Conservation (phyloP, 345 rosid genomes). For the Citrus sp. region DNA sequence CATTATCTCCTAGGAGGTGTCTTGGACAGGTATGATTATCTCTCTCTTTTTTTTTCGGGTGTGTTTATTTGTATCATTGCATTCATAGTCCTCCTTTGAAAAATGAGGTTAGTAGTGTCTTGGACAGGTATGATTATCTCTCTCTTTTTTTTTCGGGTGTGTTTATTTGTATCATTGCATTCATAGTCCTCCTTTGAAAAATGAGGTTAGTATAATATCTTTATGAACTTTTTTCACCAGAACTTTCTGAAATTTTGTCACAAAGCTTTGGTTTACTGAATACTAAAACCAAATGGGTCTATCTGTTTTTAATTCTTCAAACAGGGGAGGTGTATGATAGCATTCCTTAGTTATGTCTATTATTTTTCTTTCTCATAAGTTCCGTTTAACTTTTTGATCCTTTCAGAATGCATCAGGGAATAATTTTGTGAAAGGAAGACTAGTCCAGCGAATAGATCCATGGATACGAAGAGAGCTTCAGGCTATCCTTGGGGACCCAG, state of each 20-base stretch:
- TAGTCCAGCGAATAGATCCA: constrained; percentile 49
- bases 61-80: neutral
- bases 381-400: neutral
- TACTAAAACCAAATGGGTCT: neutral
- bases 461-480: constrained; percentile 76
- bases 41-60: no score
- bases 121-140: constrained; percentile 30
- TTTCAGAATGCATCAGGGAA: constrained; percentile 28
- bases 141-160: no score
- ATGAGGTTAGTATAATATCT: neutral
- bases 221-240: neutral
- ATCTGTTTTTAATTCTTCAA: neutral
- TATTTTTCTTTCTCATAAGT: neutral
- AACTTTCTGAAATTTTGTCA: no score
- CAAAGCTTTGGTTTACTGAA: no score
- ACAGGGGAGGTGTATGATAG: neutral
- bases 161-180: neutral
- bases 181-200: neutral
- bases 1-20: constrained; percentile 28
- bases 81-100: neutral
- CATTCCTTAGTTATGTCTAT: neutral
- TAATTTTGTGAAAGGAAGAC: constrained; percentile 32
- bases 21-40: constrained; percentile 32
- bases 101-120: no score
- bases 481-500: constrained; percentile 64